Evolutionary conservation across 345 rosid genomes (phyloP), one percentile per base, ranked within the genome.

Genomic region (Ceriops decandra): DNA sequence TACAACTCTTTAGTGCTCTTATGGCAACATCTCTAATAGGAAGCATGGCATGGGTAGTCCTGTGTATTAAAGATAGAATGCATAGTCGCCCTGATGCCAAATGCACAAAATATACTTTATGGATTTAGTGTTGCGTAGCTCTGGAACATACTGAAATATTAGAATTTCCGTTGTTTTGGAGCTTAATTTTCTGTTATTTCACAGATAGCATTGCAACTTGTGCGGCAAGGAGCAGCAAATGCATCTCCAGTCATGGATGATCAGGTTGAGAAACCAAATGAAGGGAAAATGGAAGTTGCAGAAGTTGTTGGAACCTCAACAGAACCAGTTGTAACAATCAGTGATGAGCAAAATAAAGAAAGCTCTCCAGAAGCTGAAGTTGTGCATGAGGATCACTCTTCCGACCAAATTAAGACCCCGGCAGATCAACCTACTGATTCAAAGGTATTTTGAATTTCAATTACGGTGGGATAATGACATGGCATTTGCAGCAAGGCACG

Each of bases 151-250:
- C 63, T 36, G 56, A 24, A 63, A 71, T 5, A 15, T 19, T 7
- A 26, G 28, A 26, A 70, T 54, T 8, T 63, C 32, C 21, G 3
- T 20, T 26, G 59, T 27, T 35, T 46, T 30, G 54, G 8, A 54
- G 11, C 54, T 36, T 21, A 49, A 68, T 5, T 22, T 31, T 56
- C 28, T 60, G 36, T 77, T 35, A 30, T 42, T 59, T 67, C 42
- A 47, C 82, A 95, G 98, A 90, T 92, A 84, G 97, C 99, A n/a
- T 81, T 95, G 77, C 75, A 89, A 79, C 86, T 95, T 70, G 99
- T 95, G 57, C 85, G 99, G 3, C 81, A 76, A 79, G 90, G 85
- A 72, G 90, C 75, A 71, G 59, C 69, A 11, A 79, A 60, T 71
- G 86, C 77, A 77, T 72, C 90, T 77, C 75, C 63, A 58, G 87